Percentiles rank a stretch among this genome's conserved stretches.
phyloP scores from a whole-genome alignment of 306 rosid species.

The Cucumis sativus region DNA sequence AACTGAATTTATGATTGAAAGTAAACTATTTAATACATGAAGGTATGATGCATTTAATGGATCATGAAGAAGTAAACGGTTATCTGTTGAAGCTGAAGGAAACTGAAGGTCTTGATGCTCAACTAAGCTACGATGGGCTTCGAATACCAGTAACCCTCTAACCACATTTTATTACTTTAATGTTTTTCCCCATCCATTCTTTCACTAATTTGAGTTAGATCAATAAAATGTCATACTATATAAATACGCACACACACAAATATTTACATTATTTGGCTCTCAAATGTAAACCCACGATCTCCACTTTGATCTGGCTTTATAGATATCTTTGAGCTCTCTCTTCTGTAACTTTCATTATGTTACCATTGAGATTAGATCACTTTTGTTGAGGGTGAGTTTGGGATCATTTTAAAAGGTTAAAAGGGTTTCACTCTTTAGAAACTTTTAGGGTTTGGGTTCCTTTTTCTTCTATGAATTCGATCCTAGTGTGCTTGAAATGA shows the following conservation, averaged over 20 bases:
- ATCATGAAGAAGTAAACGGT: conserved; percentile 68
- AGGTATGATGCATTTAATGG: conserved; percentile 99
- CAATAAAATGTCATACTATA: background rate
- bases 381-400: background rate
- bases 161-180: background rate
- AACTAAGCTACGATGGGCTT: conserved; percentile 85
- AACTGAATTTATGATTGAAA: background rate
- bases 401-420: background rate
- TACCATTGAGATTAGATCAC: background rate
- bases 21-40: conserved; percentile 10
- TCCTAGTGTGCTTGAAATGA: no score
- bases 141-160: conserved; percentile 50
- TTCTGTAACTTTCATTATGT: background rate
- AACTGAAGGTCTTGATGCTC: conserved; percentile 74
- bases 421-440: background rate
- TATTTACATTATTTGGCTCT: background rate
- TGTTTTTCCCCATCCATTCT: background rate
- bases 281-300: background rate
- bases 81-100: conserved; percentile 48
- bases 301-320: background rate
- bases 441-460: background rate
- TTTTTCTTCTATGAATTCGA: no score
- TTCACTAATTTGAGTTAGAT: background rate
- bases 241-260: background rate
- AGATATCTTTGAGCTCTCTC: background rate